Evolutionary conservation across 768 basidiomycete species (phyloP).

Genomic region (Suillus subalutaceus): DNA sequence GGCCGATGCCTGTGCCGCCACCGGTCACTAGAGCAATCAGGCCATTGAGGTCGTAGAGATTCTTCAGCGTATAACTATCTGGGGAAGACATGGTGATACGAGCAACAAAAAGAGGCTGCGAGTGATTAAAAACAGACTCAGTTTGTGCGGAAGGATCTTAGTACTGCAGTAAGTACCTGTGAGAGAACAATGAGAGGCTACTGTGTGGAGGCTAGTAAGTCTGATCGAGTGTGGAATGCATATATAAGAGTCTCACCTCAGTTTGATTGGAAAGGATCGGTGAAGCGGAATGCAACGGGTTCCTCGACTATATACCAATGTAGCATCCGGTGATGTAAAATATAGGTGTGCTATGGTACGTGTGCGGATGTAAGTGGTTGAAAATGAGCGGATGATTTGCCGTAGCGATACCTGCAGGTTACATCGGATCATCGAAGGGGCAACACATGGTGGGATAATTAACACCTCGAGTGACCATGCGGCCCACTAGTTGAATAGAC

Average conservation of each 20-base stretch:
- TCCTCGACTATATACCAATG: neutral
- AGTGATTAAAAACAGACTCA: neutral
- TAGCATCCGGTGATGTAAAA: neutral
- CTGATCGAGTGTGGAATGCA: neutral
- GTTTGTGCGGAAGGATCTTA: neutral
- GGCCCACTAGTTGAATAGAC: neutral
- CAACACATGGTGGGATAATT: constrained; percentile 20
- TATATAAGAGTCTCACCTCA: neutral
- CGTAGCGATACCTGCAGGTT: neutral
- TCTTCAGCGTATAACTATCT: constrained; percentile 24
- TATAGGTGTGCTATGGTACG: neutral
- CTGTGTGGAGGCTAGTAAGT: neutral
- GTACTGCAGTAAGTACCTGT: neutral
- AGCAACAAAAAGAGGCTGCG: neutral
- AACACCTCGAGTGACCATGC: neutral
- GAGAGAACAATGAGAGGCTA: neutral
- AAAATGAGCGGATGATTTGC: neutral
- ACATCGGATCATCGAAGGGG: neutral
- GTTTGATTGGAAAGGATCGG: neutral
- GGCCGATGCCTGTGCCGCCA: constrained; percentile 55
- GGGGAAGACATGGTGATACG: constrained; percentile 25
- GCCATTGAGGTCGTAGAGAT: constrained; percentile 56
- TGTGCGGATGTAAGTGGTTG: neutral
- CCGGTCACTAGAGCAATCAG: constrained; percentile 54
- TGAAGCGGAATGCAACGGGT: neutral